These are phyloP conservation scores for Physaria fendleri DNA, from an alignment of 345 rosid genomes.

Conservation along the genomic window DNA sequence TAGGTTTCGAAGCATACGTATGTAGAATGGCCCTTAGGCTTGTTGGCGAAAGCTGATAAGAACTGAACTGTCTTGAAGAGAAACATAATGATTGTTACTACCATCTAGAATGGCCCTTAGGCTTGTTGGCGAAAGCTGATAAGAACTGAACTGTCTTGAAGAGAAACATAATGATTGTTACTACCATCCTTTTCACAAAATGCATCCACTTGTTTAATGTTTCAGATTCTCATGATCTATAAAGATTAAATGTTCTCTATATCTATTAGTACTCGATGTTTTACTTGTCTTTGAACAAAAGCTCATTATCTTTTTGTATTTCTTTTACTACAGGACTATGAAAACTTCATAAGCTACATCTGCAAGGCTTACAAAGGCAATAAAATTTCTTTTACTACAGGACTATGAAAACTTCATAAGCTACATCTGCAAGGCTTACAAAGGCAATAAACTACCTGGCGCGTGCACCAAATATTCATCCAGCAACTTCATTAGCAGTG, in stretches of 20 bases:
- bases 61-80: too few species aligned
- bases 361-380: slow-evolving; percentile 68
- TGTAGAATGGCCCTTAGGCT: not conserved
- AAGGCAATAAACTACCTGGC: slow-evolving; percentile 37
- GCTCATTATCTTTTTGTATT: not conserved
- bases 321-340: slow-evolving; percentile 52
- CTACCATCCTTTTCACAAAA: not conserved
- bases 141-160: not conserved
- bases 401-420: slow-evolving; percentile 69
- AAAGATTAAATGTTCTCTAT: not conserved
- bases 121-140: not conserved
- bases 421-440: slow-evolving; percentile 78
- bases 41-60: not conserved
- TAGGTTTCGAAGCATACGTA: not conserved
- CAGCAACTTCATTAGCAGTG: not conserved
- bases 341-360: slow-evolving; percentile 64
- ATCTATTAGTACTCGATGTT: not conserved
- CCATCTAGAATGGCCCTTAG: not conserved
- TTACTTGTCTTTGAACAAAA: not conserved
- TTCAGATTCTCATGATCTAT: not conserved
- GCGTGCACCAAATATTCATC: slow-evolving; percentile 47
- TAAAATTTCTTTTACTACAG: slow-evolving; percentile 29
- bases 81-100: too few species aligned
- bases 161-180: not conserved
- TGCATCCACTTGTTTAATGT: not conserved